phyloP scores from a whole-genome alignment of 208 protist species.

The Leishmania turanica region DNA sequence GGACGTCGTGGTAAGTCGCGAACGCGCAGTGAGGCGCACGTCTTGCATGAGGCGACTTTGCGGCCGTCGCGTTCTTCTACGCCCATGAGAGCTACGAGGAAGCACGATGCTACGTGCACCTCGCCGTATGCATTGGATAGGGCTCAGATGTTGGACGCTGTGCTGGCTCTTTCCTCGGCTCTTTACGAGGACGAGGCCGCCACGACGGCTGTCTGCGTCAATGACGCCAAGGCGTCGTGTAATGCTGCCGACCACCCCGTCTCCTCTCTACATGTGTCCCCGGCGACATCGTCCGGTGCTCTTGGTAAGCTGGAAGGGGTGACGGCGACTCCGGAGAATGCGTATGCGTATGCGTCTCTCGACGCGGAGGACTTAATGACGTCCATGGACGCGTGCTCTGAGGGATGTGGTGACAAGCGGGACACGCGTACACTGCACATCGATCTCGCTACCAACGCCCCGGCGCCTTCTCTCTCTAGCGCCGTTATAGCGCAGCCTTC shows the following conservation, averaged over 20 bases:
- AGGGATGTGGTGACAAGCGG: background rate
- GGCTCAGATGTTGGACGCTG: conserved; percentile 8
- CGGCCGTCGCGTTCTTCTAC: background rate
- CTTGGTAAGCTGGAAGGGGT: background rate
- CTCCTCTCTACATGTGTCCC: background rate
- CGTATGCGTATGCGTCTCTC: conserved; percentile 16
- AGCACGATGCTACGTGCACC: background rate
- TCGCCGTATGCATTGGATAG: background rate
- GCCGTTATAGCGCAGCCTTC: background rate
- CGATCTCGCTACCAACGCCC: background rate
- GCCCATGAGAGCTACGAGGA: background rate
- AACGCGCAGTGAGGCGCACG: background rate
- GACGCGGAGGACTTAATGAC: conserved; percentile 18
- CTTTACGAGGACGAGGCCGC: conserved; percentile 33
- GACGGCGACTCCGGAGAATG: conserved; percentile 4
- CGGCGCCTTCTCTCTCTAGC: background rate
- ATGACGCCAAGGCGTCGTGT: background rate
- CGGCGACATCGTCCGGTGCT: background rate
- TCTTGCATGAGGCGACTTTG: background rate
- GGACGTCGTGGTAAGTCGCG: background rate
- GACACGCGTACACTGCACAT: background rate
- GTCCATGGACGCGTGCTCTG: conserved; percentile 2
- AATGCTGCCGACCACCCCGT: background rate
- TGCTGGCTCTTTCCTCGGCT: conserved; percentile 18
- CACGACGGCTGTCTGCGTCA: background rate